Evolutionary conservation across 2,329 filamentous ascomycete species (phyloP), one percentile per base, ranked within the genome.

Genomic region (Pezizomycotina sp.): DNA sequence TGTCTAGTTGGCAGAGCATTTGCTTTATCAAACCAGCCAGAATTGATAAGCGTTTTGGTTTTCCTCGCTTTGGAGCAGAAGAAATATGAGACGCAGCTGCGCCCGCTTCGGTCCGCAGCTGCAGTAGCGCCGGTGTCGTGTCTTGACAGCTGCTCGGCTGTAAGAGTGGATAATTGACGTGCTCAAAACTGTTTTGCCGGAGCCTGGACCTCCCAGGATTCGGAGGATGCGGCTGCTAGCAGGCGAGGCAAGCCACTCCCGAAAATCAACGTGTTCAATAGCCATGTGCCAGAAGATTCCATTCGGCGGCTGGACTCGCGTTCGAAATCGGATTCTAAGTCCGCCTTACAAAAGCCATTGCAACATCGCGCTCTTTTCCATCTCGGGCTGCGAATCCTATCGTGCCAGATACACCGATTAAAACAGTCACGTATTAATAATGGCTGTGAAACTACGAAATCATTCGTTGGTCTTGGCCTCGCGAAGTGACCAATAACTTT

Each of bases 121-220:
- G 36, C 9, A 13, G 12, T 16, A n/a, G 20, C 4, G n/a, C n/a
- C 10, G 10, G 9, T n/a, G 20, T 14, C 5, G 20, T 19, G 2
- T 10, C 21, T 5, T 30, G 2, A 2, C 10, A 10, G 21, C 12
- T 27, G 3, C 15, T 15, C 16, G 10, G 6, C 22, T 25, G 27
- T 4, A 40, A 14, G 6, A 34, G 16, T 10, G 31, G 6, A 40
- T 27, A 4, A 40, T 31, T 6, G 37, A 30, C 16, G 37, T 40
- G 20, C 37, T 40, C 9, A 40, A 14, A 26, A 40, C 37, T 4
- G 37, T 40, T 26, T 40, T 40, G 4, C 37, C 37, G 4, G 37
- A 35, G 4, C 37, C 37, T 3, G 37, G 37, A 19, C 31, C n/a
- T 9, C 37, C 37, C 13, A 40, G 14, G 10, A 40, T 14, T 18